Evolutionary conservation across 768 basidiomycete genomes (phyloP).

Genomic region (Auriscalpium vulgare): DNA sequence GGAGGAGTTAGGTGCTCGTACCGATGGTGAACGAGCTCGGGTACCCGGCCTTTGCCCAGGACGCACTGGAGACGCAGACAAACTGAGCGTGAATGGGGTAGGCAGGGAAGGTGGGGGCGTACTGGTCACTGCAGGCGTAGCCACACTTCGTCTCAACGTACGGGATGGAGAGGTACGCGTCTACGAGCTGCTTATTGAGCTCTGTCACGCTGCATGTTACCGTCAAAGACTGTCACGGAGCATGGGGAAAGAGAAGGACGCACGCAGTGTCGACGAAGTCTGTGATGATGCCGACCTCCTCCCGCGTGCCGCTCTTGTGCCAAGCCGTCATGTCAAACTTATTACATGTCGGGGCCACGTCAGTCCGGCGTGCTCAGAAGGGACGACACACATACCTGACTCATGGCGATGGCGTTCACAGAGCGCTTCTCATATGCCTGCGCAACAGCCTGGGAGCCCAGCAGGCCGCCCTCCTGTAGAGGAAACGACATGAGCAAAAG

Average conservation of each 20-base stretch:
- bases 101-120: conserved; percentile 14
- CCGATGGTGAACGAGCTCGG: conserved; percentile 80
- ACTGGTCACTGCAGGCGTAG: conserved; percentile 95
- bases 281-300: conserved; percentile 70
- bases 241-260: not conserved
- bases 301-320: conserved; percentile 66
- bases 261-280: conserved; percentile 59
- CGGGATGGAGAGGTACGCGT: conserved; percentile 76
- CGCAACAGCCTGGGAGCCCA: conserved; percentile 88
- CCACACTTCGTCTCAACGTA: conserved; percentile 86
- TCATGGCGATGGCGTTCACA: conserved; percentile 73
- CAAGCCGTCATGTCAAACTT: conserved; percentile 92
- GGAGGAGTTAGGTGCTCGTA: conserved; percentile 23
- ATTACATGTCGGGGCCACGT: not conserved
- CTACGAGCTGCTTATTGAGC: conserved; percentile 72
- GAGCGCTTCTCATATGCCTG: conserved; percentile 55
- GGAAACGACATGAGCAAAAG: not conserved
- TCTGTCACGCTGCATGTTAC: conserved; percentile 55
- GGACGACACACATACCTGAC: conserved; percentile 45
- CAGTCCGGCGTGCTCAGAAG: conserved; percentile 5
- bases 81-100: conserved; percentile 11
- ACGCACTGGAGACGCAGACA: conserved; percentile 42
- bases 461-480: conserved; percentile 67
- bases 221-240: not conserved
- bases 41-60: conserved; percentile 83